phyloP scores from a whole-genome alignment of 441 rosid species.

The Omphalea diandra region DNA sequence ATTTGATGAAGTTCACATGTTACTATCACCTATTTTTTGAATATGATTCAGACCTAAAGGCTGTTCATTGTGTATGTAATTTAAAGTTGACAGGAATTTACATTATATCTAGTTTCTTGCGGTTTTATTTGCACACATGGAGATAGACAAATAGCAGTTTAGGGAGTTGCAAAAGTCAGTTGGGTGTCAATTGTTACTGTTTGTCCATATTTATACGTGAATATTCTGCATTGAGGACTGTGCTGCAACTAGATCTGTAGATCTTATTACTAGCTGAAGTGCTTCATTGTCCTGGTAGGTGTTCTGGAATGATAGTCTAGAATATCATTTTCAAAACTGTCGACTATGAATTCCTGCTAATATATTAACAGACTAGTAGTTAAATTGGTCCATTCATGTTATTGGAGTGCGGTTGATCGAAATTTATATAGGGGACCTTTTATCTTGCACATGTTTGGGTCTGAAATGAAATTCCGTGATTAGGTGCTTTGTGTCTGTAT shows the following conservation, averaged over 20 bases:
- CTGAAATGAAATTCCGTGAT: not conserved
- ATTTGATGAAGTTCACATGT: not conserved
- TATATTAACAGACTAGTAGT: not conserved
- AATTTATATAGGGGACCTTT: not conserved
- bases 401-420: not conserved
- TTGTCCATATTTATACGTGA: not conserved
- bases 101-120: not conserved
- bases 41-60: not conserved
- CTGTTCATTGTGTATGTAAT: not conserved
- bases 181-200: not conserved
- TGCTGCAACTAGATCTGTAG: not conserved
- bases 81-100: not conserved
- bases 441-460: not conserved
- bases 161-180: not conserved
- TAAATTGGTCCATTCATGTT: not conserved
- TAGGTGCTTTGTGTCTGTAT: not conserved
- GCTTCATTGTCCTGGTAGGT: not conserved
- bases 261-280: not conserved
- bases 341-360: slow-evolving; percentile 1
- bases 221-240: not conserved
- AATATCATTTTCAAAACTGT: not conserved
- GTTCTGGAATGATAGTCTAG: not conserved
- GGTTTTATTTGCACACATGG: not conserved
- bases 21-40: not conserved
- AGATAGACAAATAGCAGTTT: not conserved